Base-by-base conservation (phyloP, 1,284 basidiomycete genomes). In the Singerocomus inundabilis region DNA sequence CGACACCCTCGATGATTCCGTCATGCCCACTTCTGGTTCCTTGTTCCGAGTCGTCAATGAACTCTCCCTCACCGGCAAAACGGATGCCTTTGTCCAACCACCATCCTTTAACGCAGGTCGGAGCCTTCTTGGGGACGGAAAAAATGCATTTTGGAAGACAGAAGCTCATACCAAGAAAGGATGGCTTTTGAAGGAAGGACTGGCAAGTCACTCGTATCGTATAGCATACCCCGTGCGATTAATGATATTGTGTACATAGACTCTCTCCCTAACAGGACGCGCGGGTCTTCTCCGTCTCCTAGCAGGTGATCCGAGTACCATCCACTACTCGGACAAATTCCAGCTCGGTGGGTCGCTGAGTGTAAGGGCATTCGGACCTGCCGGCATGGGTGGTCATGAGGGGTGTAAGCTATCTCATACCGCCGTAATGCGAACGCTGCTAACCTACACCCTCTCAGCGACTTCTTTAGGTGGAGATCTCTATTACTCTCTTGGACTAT, bases 291-390 rank as follows among this genome's bases (percentile, higher is more conserved):
- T 93, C 4, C 80, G 79, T 63, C 76, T 79, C 30, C 62, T 88
- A 5, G 63, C 67, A 6, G 64, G 68, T 13, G 70, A 71, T 13
- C 73, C 81, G 25, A 47, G 43, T 6, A 58, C 51, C 4, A 10
- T 58, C 10, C 77, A 79, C 44, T 88, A 91, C 64, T 82, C 79
- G 31, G 97, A 99, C 69, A 82, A 93, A 5, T 96, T 95, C 67
- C 94, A 96, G 59, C 78, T 98, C 0, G 97, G 96, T 26, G 97
- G 96, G 0, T 94, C 97, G 0, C 84, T 88, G n/a, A 91, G 84
- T 42, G 77, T 99, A 3, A 78, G 97, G 25, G 87, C 88, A 53
- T 98, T 98, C 76, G 83, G 82, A 51, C 77, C 83, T 26, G 95
- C 93, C 61, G 81, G 87, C 1, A 76, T 99, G 68, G 97, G 97